These are phyloP conservation scores for Ochetophila trinervis DNA, from an alignment of 306 rosid genomes.

Conservation along the genomic window DNA sequence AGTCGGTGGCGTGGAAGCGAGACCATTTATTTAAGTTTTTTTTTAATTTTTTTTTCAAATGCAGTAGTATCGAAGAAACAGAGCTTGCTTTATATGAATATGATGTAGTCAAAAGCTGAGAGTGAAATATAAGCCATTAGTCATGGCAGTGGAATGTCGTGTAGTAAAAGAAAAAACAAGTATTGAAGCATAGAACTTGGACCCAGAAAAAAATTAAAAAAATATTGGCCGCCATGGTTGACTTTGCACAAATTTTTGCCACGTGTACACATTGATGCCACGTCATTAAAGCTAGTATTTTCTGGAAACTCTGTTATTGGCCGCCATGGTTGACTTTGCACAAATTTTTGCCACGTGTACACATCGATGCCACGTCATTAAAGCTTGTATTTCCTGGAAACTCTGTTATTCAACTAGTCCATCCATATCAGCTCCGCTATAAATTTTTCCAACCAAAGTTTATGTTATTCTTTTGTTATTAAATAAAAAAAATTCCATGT, in stretches of 20 bases:
- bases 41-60: too few relatives aligned
- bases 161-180: background rate
- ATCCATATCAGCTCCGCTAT: background rate
- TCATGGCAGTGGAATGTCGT: background rate
- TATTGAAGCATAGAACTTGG: background rate
- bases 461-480: too few relatives aligned
- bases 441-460: too few relatives aligned
- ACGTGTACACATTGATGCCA: background rate
- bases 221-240: slow-evolving; percentile 1
- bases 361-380: background rate
- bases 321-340: slow-evolving; percentile 8
- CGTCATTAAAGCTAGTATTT: background rate
- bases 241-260: background rate
- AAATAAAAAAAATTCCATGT: too few relatives aligned
- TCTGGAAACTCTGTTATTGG: background rate
- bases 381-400: background rate
- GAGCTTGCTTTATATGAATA: too few relatives aligned
- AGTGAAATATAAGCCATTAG: too few relatives aligned
- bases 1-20: too few relatives aligned
- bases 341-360: background rate
- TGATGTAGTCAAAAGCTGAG: too few relatives aligned
- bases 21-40: too few relatives aligned
- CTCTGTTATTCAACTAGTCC: background rate
- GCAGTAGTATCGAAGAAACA: too few relatives aligned
- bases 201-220: background rate